Evolutionary conservation across 2,329 filamentous ascomycete species (phyloP).

Genomic region (Coleophoma eucalyptorum): DNA sequence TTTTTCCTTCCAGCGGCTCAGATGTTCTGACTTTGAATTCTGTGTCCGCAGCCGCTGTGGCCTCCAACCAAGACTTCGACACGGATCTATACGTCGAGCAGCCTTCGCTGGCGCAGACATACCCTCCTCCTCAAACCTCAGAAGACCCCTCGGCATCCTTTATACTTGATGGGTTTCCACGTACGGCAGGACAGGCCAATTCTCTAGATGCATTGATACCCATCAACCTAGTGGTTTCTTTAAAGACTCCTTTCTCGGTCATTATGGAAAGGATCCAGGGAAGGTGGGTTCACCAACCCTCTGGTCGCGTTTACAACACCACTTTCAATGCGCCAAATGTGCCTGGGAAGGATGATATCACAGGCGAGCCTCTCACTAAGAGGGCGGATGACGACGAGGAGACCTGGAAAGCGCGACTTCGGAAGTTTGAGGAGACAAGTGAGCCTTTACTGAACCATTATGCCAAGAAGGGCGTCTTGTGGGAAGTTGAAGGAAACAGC

Average conservation of each 20-base stretch:
- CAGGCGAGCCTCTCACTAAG: constrained; percentile 80
- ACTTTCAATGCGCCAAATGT: constrained; percentile 84
- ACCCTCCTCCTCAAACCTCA: constrained; percentile 43
- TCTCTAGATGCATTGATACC: constrained; percentile 78
- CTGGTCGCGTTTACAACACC: constrained; percentile 92
- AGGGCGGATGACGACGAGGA: constrained; percentile 83
- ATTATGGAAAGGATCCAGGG: constrained; percentile 87
- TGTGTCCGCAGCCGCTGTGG: constrained; percentile 28
- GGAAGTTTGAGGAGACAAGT: constrained; percentile 85
- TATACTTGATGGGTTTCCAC: constrained; percentile 93
- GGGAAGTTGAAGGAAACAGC: constrained; percentile 82
- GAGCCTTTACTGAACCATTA: constrained; percentile 86
- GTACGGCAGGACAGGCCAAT: constrained; percentile 75
- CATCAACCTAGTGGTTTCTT: constrained; percentile 90
- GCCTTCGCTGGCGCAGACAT: constrained; percentile 26
- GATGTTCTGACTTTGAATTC: constrained; percentile 27
- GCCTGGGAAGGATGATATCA: constrained; percentile 80
- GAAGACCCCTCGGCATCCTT: constrained; percentile 80
- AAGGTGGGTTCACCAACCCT: constrained; percentile 89
- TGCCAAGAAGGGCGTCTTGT: constrained; percentile 75
- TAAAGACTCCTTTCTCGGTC: constrained; percentile 80
- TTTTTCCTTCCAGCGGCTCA: constrained; percentile 44
- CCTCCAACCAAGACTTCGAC: constrained; percentile 31
- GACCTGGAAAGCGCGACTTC: constrained; percentile 76
- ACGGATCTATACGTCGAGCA: constrained; percentile 23